A percentile compares a stretch with the other conserved stretches of the same genome.
phyloP scores from a whole-genome alignment of 768 basidiomycete species.

The Naganishia friedmannii region DNA sequence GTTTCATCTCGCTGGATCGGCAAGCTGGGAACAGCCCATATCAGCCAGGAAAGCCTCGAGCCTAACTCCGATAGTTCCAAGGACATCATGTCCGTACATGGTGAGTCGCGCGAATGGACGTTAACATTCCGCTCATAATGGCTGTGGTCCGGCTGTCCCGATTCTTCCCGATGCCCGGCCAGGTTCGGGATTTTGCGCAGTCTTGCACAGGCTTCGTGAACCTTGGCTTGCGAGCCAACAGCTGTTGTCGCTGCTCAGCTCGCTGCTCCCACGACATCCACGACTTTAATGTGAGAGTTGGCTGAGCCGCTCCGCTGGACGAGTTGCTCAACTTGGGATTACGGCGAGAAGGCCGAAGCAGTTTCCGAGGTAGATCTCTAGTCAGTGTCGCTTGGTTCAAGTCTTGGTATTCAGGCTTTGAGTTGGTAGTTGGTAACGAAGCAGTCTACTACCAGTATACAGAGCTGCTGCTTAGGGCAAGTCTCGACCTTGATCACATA shows the following conservation, averaged over 20 bases:
- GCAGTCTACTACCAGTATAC: no score
- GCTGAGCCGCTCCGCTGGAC: background rate
- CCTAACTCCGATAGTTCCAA: constrained; percentile 9
- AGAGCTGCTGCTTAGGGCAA: no score
- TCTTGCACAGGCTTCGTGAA: background rate
- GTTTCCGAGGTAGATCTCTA: no score
- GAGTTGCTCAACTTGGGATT: background rate
- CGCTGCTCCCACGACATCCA: no score
- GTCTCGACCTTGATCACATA: no score
- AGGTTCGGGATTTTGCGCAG: background rate
- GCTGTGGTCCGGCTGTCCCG: background rate
- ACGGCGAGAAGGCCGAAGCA: constrained; percentile 4
- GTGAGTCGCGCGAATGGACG: background rate
- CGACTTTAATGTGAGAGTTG: no score
- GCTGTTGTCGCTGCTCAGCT: background rate
- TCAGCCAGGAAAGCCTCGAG: background rate
- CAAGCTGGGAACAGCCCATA: no score
- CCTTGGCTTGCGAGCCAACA: background rate
- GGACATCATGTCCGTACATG: background rate
- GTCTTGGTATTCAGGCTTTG: background rate
- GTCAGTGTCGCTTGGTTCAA: background rate
- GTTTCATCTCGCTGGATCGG: background rate
- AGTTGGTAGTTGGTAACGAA: no score
- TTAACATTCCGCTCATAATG: background rate
- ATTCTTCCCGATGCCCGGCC: background rate